Percentiles rank a stretch among this genome's conserved stretches.
These are phyloP conservation scores for Priceomyces fermenticarens DNA, from an alignment of 805 yeast species.

Conservation along the genomic window DNA sequence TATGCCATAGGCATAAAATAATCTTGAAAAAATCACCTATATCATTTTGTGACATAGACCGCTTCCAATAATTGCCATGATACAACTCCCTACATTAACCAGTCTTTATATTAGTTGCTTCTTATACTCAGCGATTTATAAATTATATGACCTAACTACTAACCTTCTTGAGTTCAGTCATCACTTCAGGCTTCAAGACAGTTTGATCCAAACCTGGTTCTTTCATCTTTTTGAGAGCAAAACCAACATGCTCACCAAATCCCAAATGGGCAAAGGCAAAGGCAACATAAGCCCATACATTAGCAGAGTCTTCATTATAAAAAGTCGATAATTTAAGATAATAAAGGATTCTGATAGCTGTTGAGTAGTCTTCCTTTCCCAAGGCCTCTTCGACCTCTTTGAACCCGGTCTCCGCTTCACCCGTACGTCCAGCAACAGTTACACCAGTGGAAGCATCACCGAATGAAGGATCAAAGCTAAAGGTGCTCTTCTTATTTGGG, in stretches of 20 bases:
- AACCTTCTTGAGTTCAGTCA: slow-evolving; percentile 9
- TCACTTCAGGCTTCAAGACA: slow-evolving; percentile 8
- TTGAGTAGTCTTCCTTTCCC: slow-evolving; percentile 6
- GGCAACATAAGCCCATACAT: slow-evolving; percentile 10
- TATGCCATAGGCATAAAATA: too few relatives aligned
- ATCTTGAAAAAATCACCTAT: too few relatives aligned
- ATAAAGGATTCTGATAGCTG: slow-evolving; percentile 8
- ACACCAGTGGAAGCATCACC: slow-evolving; percentile 6
- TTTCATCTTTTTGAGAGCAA: slow-evolving; percentile 9
- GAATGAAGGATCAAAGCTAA: slow-evolving; percentile 7
- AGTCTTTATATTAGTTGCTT: too few relatives aligned
- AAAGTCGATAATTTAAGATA: slow-evolving; percentile 9
- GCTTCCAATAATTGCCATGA: too few relatives aligned
- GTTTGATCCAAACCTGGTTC: slow-evolving; percentile 10
- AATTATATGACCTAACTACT: slow-evolving; percentile 1
- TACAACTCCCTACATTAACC: too few relatives aligned
- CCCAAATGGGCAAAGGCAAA: slow-evolving; percentile 11
- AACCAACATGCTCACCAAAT: slow-evolving; percentile 8
- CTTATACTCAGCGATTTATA: too few relatives aligned
- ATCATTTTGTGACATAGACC: too few relatives aligned
- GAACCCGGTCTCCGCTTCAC: slow-evolving; percentile 6
- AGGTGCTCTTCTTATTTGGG: slow-evolving; percentile 9
- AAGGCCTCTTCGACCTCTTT: slow-evolving; percentile 7
- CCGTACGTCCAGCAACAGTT: slow-evolving; percentile 6
- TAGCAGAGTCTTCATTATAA: slow-evolving; percentile 9